These are phyloP conservation scores for Globisporangium okanoganense DNA, from an alignment of 352 stramenopile species.

Conservation along the genomic window DNA sequence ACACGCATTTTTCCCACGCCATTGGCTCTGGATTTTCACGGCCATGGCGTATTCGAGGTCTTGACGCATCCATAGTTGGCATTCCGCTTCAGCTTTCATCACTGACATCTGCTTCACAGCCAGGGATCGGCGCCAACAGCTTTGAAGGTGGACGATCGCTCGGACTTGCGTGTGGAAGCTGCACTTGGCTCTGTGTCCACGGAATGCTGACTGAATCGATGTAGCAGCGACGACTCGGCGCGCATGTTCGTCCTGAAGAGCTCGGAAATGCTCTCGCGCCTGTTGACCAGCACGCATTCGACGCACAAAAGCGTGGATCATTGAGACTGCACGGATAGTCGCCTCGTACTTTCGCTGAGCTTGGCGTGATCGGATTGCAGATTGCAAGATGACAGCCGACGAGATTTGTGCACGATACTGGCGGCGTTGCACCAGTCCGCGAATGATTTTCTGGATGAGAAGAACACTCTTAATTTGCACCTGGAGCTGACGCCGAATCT, in stretches of 20 bases:
- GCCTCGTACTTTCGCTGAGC: constrained; percentile 22
- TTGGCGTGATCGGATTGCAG: constrained; percentile 28
- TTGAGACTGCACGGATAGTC: constrained; percentile 20
- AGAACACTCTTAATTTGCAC: constrained; percentile 24
- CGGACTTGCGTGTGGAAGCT: constrained; percentile 17
- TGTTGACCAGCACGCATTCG: constrained; percentile 14
- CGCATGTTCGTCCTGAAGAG: neutral
- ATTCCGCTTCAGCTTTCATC: constrained; percentile 15
- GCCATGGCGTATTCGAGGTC: constrained; percentile 25
- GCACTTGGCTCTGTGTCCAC: constrained; percentile 11
- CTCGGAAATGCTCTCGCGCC: constrained; percentile 5
- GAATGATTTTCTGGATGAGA: constrained; percentile 36
- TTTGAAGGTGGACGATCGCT: constrained; percentile 28
- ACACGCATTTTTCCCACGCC: constrained; percentile 21
- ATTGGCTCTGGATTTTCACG: constrained; percentile 31
- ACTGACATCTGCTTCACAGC: constrained; percentile 15
- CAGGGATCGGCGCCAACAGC: constrained; percentile 22
- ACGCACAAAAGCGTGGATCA: constrained; percentile 32
- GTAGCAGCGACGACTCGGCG: constrained; percentile 18
- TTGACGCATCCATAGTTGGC: constrained; percentile 13
- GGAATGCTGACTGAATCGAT: constrained; percentile 24
- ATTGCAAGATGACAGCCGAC: constrained; percentile 34
- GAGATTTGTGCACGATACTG: constrained; percentile 26
- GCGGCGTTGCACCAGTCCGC: constrained; percentile 28
- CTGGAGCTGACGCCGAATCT: constrained; percentile 24